A percentile compares a stretch with the other conserved stretches of the same genome.
These are phyloP conservation scores for Plenodomus biglobosus DNA, from an alignment of 2,329 filamentous ascomycete species.

Conservation along the genomic window DNA sequence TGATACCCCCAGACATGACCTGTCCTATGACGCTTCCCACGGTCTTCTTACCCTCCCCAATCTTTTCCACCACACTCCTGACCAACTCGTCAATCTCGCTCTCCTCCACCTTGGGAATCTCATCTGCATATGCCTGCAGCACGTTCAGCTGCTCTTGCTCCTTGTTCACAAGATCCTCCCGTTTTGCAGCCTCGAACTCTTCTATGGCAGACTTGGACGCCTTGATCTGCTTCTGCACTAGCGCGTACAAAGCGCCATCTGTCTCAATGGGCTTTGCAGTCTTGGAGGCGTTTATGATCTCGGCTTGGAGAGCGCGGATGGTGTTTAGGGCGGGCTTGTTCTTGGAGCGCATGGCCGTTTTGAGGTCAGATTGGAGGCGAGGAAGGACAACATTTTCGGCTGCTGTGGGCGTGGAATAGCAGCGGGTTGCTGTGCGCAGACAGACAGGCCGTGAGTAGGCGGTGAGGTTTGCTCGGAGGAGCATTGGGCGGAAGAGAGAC, in stretches of 20 bases:
- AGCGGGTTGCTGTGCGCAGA: slow-evolving; percentile 22
- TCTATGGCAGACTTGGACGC: slow-evolving; percentile 60
- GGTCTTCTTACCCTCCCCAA: slow-evolving; percentile 53
- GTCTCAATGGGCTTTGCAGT: slow-evolving; percentile 68
- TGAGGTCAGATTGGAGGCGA: slow-evolving; percentile 51
- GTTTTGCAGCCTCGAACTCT: slow-evolving; percentile 65
- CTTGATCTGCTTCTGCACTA: slow-evolving; percentile 66
- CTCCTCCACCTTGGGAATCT: slow-evolving; percentile 59
- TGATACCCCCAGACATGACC: slow-evolving; percentile 52
- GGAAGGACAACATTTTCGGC: slow-evolving; percentile 40
- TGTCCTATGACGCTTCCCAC: slow-evolving; percentile 67
- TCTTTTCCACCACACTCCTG: slow-evolving; percentile 53
- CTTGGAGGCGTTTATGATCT: slow-evolving; percentile 75
- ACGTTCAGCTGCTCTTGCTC: slow-evolving; percentile 67
- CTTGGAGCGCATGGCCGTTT: slow-evolving; percentile 52
- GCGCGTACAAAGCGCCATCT: slow-evolving; percentile 67
- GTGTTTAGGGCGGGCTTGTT: slow-evolving; percentile 64
- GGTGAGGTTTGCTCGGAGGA: slow-evolving; percentile 18
- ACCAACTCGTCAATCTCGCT: slow-evolving; percentile 62
- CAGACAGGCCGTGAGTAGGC: slow-evolving; percentile 16
- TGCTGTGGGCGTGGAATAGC: slow-evolving; percentile 21
- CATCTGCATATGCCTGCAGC: slow-evolving; percentile 64
- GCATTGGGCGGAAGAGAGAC: slow-evolving; percentile 28
- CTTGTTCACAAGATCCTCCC: slow-evolving; percentile 70
- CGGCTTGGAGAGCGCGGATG: slow-evolving; percentile 67